These are phyloP conservation scores for Melanogaster broomeanus DNA, from an alignment of 768 basidiomycete genomes.

Conservation along the genomic window DNA sequence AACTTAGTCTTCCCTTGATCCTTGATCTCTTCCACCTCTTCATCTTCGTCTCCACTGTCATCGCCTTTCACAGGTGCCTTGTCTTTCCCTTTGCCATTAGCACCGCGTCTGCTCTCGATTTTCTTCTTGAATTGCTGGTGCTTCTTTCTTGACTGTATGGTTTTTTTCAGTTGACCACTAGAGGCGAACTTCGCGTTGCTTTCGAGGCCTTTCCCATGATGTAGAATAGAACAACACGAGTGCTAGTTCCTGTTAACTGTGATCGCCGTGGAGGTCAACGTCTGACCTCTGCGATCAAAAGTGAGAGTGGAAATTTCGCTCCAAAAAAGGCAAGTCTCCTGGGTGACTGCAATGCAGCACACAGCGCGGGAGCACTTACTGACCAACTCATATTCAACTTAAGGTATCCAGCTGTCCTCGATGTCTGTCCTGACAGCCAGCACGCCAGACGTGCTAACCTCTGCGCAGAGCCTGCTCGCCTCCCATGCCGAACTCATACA, in stretches of 20 bases:
- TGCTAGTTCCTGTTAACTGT: neutral
- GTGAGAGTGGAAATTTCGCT: neutral
- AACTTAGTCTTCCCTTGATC: constrained; percentile 8
- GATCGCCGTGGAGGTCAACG: neutral
- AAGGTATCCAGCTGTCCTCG: neutral
- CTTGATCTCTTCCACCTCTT: constrained; percentile 21
- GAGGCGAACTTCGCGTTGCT: constrained; percentile 82
- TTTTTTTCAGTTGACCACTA: constrained; percentile 85
- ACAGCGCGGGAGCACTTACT: neutral
- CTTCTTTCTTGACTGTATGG: constrained; percentile 82
- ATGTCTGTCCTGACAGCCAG: constrained; percentile 12
- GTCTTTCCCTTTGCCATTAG: constrained; percentile 39
- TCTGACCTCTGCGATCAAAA: neutral
- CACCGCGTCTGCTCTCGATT: constrained; percentile 58
- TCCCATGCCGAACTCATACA: constrained; percentile 60
- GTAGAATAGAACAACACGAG: neutral
- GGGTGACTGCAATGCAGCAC: too few species aligned
- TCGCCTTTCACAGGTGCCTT: constrained; percentile 27
- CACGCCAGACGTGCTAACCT: constrained; percentile 53
- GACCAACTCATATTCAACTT: neutral
- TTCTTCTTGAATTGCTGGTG: constrained; percentile 76
- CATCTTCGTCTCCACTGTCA: constrained; percentile 34
- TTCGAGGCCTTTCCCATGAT: constrained; percentile 59
- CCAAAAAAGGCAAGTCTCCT: constrained; percentile 20
- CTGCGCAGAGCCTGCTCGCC: constrained; percentile 66